Base-by-base conservation (phyloP, 1,284 basidiomycete species). In the Bjerkandera adusta region DNA sequence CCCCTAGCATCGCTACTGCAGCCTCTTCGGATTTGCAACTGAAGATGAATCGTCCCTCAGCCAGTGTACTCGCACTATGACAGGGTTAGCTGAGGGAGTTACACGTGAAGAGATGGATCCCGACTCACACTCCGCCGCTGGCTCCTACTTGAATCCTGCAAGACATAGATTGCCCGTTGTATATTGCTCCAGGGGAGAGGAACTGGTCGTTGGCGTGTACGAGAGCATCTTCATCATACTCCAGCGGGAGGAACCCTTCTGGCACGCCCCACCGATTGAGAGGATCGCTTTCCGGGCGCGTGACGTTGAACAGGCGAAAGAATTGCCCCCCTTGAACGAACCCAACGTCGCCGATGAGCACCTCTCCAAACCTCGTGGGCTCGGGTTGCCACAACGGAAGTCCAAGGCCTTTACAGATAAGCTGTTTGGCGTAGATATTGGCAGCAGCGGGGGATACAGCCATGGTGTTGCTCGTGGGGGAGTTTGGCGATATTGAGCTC, bases 341-440 rank as follows among this genome's bases (percentile, higher is more conserved):
- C 10, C 48, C 51, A 10, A 53, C 51, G 34, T 53, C 48, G 7
- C 51, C 51, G 15, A 53, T 29, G 15, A 38, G 40, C 13, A 53
- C 45, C 37, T 53, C 51, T 8, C 51, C 51, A 22, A 43, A 35
- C 18, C 42, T 43, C 3, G 39, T 50, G 13, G 48, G 48, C 35
- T 53, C 51, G 3, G 48, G 48, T 3, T 16, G 18, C 48, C 51
- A 50, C 6, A 53, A 45, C 13, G 51, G 51, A 15, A 38, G 36
- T 4, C 51, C 51, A n/a, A 50, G 39, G 5, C 48, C 51, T 6
- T 37, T 26, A 3, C 34, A 11, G 18, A 50, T 34, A 3, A 53
- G 51, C 37, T 53, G 48, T 16, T 50, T 26, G 15, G 51, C 48
- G 35, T 53, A 53, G 35, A 50, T 41, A n/a, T 35, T 35, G 12